These are phyloP conservation scores for Ceratocystis variospora DNA, from an alignment of 2,329 filamentous ascomycete species.

Conservation along the genomic window DNA sequence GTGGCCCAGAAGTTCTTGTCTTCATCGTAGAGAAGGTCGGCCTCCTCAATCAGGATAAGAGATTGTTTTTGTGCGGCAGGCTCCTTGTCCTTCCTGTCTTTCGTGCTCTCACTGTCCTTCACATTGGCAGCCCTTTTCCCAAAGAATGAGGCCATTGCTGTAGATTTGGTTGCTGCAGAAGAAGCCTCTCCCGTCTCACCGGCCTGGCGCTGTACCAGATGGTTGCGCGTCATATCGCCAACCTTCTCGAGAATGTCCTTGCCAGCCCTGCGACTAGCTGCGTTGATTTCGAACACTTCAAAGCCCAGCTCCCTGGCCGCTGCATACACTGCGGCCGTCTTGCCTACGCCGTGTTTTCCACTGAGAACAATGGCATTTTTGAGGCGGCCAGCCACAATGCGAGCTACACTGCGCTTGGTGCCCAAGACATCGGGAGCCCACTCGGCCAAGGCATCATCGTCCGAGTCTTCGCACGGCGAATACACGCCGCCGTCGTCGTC, in stretches of 20 bases:
- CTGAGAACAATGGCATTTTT: constrained; percentile 76
- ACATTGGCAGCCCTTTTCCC: constrained; percentile 28
- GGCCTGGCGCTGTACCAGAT: constrained; percentile 51
- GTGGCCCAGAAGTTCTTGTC: constrained; percentile 92
- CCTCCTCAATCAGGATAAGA: constrained; percentile 84
- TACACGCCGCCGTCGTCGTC: background rate
- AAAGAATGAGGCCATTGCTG: constrained; percentile 21
- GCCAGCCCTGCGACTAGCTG: constrained; percentile 68
- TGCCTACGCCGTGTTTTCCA: constrained; percentile 79
- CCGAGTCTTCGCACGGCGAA: constrained; percentile 30
- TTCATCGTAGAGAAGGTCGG: constrained; percentile 85
- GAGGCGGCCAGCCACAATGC: constrained; percentile 30
- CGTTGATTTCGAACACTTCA: constrained; percentile 89
- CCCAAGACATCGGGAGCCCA: constrained; percentile 12
- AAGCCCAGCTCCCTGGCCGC: constrained; percentile 84
- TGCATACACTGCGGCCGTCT: constrained; percentile 84
- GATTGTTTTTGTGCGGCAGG: constrained; percentile 67
- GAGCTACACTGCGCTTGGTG: constrained; percentile 11
- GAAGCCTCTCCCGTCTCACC: constrained; percentile 14
- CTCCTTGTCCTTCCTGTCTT: constrained; percentile 24
- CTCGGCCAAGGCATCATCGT: constrained; percentile 31
- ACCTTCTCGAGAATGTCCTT: constrained; percentile 84
- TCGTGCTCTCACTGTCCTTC: constrained; percentile 16
- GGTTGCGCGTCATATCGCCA: constrained; percentile 93
- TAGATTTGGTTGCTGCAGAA: background rate